phyloP scores from a whole-genome alignment of 1,139 yeast species.

The Candida glucosophila region DNA sequence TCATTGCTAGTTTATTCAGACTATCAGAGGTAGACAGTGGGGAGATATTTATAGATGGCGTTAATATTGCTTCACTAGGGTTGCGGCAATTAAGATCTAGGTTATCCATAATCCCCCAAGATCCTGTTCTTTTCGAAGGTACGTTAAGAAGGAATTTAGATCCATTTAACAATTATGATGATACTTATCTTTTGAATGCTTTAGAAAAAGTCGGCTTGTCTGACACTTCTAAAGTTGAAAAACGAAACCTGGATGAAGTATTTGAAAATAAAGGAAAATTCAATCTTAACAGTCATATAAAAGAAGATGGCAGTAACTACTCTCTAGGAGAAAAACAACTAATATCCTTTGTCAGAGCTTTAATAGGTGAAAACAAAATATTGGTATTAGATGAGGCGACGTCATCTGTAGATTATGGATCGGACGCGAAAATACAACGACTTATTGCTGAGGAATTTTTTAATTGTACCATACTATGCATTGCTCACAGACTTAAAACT shows the following conservation, averaged over 20 bases:
- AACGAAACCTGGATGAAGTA: conserved; percentile 7
- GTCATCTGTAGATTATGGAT: conserved; percentile 34
- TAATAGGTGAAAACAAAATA: conserved; percentile 29
- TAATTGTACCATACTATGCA: conserved; percentile 32
- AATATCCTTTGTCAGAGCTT: conserved; percentile 34
- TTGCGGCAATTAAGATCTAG: conserved; percentile 66
- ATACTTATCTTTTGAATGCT: conserved; percentile 25
- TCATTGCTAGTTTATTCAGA: conserved; percentile 59
- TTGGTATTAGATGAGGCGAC: conserved; percentile 36
- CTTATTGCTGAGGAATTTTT: conserved; percentile 26
- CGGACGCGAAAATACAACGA: conserved; percentile 31
- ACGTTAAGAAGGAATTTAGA: conserved; percentile 75
- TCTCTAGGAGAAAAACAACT: conserved; percentile 36
- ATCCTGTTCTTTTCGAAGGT: conserved; percentile 83
- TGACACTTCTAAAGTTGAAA: conserved; percentile 12
- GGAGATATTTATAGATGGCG: conserved; percentile 45
- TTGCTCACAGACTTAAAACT: conserved; percentile 34
- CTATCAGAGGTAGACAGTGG: conserved; percentile 49
- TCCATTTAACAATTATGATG: conserved; percentile 37
- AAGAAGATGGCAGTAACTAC: conserved; percentile 32
- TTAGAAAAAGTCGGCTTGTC: conserved; percentile 25
- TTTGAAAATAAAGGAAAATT: conserved; percentile 12
- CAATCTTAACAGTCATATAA: conserved; percentile 28
- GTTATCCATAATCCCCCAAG: conserved; percentile 87
- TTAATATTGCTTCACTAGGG: conserved; percentile 61